Evolutionary conservation across 495 filamentous ascomycete species (phyloP), one percentile per base, ranked within the genome.

Genomic region (Aspergillus coremiiformis): DNA sequence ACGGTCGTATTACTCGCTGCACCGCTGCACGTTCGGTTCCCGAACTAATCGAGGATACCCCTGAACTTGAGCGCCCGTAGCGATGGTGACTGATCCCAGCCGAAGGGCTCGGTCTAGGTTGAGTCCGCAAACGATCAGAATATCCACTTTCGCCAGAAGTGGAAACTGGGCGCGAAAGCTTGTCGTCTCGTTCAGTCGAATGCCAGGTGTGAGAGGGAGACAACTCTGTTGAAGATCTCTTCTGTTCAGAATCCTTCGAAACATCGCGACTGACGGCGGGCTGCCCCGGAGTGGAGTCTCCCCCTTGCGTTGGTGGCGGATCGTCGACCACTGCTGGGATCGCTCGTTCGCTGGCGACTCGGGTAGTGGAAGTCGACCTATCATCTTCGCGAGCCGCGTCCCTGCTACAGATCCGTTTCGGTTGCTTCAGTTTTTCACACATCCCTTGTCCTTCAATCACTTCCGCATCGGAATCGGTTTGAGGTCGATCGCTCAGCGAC

Each of bases 11-110:
- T 45, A 81, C 62, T 27, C 78, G 69, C 57, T 80, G 78, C 23
- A 80, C 76, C 19, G 73, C 69, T 20, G 75, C 77, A 48, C 76
- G 73, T 53, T 81, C 74, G 14, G 56, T 56, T 17, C 47, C 57
- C 39, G 55, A 58, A 44, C 52, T 55, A 30, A 52, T 47, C 44
- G 48, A 39, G 4, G 57, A 49, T 10, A 52, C 44, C 5, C 49
- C 53, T 26, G 52, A 44, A 26, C 57, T 56, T 21, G 58, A 55
- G 11, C 52, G 51, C 22, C 57, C 39, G 58, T 54, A 54, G 53
- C 58, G 52, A 52, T 65, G 57, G 49, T 63, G 51, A 35, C 60
- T 63, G 17, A 55, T 55, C 32, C 44, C 43, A 8, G 59, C 47
- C 39, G 68, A 56, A 10, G 69, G 63, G 44, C 52, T 65, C 11